Evolutionary conservation across 169 alveolate species (phyloP).

Genomic region (Plasmodium gallinaceum): DNA sequence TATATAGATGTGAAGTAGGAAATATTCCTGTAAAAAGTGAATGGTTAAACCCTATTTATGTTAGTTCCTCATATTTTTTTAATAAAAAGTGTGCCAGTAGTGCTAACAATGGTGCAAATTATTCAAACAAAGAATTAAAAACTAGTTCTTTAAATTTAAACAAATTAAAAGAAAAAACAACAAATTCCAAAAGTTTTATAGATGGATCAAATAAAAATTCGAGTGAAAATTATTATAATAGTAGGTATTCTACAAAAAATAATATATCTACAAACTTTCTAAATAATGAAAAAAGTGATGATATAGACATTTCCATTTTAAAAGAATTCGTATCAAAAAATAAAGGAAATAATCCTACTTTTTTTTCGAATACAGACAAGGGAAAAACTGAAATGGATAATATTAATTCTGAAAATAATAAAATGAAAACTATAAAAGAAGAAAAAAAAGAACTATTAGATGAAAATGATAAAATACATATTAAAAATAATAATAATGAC

Average conservation of each 20-base stretch:
- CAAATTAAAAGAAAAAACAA: slow-evolving; percentile 46
- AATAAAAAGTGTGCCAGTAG: slow-evolving; percentile 56
- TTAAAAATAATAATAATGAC: too few species aligned
- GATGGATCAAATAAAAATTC: slow-evolving; percentile 65
- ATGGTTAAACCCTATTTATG: slow-evolving; percentile 87
- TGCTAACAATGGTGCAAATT: slow-evolving; percentile 10
- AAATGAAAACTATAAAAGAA: neutral
- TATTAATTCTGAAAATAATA: neutral
- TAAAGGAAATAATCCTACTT: slow-evolving; percentile 2
- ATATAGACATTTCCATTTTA: slow-evolving; percentile 57
- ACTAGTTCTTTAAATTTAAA: slow-evolving; percentile 57
- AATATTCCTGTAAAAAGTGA: slow-evolving; percentile 89
- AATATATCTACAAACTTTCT: slow-evolving; percentile 33
- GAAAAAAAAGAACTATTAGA: neutral
- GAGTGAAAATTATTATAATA: slow-evolving; percentile 22
- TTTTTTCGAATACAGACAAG: neutral
- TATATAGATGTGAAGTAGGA: slow-evolving; percentile 90
- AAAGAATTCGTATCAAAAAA: slow-evolving; percentile 61
- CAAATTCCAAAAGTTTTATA: slow-evolving; percentile 17
- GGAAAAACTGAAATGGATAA: neutral
- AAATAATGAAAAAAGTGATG: slow-evolving; percentile 15
- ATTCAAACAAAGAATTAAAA: slow-evolving; percentile 50
- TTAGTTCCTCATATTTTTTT: slow-evolving; percentile 34
- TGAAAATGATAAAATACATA: too few species aligned
- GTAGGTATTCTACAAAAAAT: slow-evolving; percentile 38